phyloP scores from a whole-genome alignment of 257 asterid species.

The Nicotiana sylvestris region DNA sequence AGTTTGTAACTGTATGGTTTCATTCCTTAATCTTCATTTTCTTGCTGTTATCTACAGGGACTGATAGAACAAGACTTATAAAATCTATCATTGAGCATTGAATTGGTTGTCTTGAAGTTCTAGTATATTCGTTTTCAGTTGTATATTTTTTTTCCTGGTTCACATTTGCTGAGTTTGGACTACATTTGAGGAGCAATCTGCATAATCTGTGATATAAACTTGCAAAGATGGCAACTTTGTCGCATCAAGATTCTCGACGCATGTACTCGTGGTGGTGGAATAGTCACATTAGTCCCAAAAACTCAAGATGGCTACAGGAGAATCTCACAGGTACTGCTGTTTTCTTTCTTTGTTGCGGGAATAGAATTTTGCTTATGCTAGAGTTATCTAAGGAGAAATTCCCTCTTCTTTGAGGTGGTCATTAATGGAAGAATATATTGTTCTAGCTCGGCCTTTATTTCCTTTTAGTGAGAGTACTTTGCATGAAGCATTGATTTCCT shows the following conservation, averaged over 20 bases:
- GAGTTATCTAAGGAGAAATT: background rate
- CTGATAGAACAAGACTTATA: constrained; percentile 29
- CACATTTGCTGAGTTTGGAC: background rate
- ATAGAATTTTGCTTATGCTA: background rate
- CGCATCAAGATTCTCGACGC: constrained; percentile 58
- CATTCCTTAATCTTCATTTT: constrained; percentile 14
- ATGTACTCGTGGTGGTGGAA: constrained; percentile 99
- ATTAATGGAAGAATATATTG: background rate
- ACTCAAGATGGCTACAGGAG: constrained; percentile 95
- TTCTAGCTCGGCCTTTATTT: background rate
- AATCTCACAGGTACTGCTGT: constrained; percentile 79
- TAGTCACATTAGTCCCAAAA: constrained; percentile 95
- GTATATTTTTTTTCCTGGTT: constrained; percentile 1
- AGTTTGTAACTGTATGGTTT: background rate
- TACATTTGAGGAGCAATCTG: constrained; percentile 15
- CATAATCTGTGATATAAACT: constrained; percentile 10
- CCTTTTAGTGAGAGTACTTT: background rate
- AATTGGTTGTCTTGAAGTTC: constrained; percentile 31
- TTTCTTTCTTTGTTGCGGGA: background rate
- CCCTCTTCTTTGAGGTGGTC: background rate
- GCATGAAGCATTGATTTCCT: background rate
- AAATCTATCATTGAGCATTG: constrained; percentile 27
- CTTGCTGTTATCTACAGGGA: constrained; percentile 24
- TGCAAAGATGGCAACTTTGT: constrained; percentile 54
- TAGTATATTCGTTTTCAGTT: background rate